Percentiles rank a stretch among this genome's conserved stretches.
Evolutionary conservation across 306 rosid genomes (phyloP).

Genomic region (Canavalia gladiata): DNA sequence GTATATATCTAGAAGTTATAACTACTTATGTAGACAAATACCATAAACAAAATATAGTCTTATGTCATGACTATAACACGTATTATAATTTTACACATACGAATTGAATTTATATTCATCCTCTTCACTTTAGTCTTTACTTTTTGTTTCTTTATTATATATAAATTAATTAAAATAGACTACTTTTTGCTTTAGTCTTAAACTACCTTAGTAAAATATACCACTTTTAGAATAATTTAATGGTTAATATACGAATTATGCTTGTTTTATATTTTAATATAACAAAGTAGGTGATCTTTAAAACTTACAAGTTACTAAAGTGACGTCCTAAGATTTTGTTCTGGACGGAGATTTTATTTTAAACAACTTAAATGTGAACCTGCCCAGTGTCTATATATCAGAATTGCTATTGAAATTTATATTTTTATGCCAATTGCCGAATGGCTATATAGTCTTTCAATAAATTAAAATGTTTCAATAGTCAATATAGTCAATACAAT

Average conservation of each 20-base stretch:
- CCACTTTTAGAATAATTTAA: not conserved
- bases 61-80: not conserved
- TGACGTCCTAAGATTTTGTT: not conserved
- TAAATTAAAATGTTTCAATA: too few species aligned
- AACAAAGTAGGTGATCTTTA: not conserved
- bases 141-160: not conserved
- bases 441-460: not conserved
- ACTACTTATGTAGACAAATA: not conserved
- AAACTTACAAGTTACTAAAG: not conserved
- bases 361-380: slow-evolving; percentile 5
- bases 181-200: too few species aligned
- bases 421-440: not conserved
- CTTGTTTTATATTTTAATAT: not conserved
- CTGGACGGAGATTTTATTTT: not conserved
- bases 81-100: not conserved
- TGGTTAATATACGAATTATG: not conserved
- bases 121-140: not conserved
- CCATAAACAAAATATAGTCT: not conserved
- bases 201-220: not conserved
- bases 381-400: not conserved
- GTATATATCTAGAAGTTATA: not conserved
- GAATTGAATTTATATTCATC: not conserved
- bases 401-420: not conserved
- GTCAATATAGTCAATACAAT: too few species aligned
- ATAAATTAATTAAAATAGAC: not conserved